phyloP scores from a whole-genome alignment of 306 rosid genomes.

The Vigna nakashimae region DNA sequence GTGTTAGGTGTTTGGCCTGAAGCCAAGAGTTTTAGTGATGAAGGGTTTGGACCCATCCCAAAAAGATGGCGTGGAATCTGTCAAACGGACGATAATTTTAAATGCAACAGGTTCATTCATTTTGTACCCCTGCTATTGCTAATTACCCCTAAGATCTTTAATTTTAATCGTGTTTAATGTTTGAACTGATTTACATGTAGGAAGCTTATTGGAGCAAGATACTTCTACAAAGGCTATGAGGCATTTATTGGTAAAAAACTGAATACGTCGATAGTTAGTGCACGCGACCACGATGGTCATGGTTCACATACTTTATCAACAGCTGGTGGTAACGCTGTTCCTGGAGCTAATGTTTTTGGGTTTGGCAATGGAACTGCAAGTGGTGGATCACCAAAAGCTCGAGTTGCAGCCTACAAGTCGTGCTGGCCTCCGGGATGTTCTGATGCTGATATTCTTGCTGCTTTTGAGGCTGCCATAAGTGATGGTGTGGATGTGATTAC shows the following conservation, averaged over 20 bases:
- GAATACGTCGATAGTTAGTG: constrained; percentile 13
- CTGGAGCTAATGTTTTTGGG: constrained; percentile 56
- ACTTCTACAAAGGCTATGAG: constrained; percentile 60
- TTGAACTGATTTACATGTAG: constrained; percentile 35
- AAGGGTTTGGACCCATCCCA: constrained; percentile 67
- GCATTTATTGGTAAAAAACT: background rate
- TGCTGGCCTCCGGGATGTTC: constrained; percentile 68
- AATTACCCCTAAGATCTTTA: too few relatives aligned
- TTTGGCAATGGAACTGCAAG: constrained; percentile 76
- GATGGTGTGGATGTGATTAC: constrained; percentile 81
- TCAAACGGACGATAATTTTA: constrained; percentile 42
- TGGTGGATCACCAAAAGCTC: constrained; percentile 90
- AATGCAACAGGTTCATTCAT: constrained; percentile 66
- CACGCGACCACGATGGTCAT: constrained; percentile 76
- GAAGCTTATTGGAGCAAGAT: constrained; percentile 88
- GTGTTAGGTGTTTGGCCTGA: constrained; percentile 75
- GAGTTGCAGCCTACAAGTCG: constrained; percentile 80
- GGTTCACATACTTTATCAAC: constrained; percentile 96
- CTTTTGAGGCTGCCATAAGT: constrained; percentile 71
- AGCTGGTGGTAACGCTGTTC: constrained; percentile 72
- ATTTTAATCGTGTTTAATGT: background rate
- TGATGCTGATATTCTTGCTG: constrained; percentile 81
- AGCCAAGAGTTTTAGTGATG: constrained; percentile 71
- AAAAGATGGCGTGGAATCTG: constrained; percentile 67
- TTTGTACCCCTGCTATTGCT: background rate